Evolutionary conservation across 345 rosid species (phyloP).

Genomic region (Hypericum perforatum): DNA sequence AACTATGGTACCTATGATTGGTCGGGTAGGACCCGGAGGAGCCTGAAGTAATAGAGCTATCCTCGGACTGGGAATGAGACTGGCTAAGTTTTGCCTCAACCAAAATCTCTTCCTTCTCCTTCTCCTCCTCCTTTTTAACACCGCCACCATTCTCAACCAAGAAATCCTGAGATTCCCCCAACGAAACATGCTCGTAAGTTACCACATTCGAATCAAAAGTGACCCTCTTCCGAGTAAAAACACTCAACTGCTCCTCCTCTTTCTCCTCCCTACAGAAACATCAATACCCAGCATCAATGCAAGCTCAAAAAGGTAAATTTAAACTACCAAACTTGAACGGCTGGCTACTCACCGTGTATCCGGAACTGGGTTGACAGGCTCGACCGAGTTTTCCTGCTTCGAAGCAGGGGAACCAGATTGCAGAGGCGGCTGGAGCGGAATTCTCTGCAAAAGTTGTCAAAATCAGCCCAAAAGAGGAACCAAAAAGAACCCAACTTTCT

Average conservation of each 20-base stretch:
- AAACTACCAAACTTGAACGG: too few species aligned
- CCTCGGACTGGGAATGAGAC: slow-evolving; percentile 41
- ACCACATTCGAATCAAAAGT: slow-evolving; percentile 58
- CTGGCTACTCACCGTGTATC: slow-evolving; percentile 29
- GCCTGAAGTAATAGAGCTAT: slow-evolving; percentile 33
- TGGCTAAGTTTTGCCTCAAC: slow-evolving; percentile 17
- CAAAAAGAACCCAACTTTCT: slow-evolving; percentile 5
- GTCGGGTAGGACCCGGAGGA: slow-evolving; percentile 45
- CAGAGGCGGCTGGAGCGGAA: slow-evolving; percentile 15
- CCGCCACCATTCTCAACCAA: slow-evolving; percentile 25
- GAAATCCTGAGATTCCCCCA: slow-evolving; percentile 30
- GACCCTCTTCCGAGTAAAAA: slow-evolving; percentile 52
- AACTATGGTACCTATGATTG: slow-evolving; percentile 32
- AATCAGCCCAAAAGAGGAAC: not conserved
- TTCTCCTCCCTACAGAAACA: slow-evolving; percentile 23
- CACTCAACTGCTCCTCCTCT: slow-evolving; percentile 34
- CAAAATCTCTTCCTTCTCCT: slow-evolving; percentile 10
- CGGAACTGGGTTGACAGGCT: slow-evolving; percentile 20
- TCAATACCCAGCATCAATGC: not conserved
- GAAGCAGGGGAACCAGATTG: slow-evolving; percentile 19
- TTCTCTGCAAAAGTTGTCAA: slow-evolving; percentile 25
- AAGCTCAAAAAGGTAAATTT: not conserved
- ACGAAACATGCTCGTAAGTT: slow-evolving; percentile 48
- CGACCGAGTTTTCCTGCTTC: slow-evolving; percentile 20
- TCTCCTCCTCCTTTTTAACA: slow-evolving; percentile 10